A percentile compares a stretch with the other conserved stretches of the same genome.
Conservation (phyloP, 257 asterid species). For the Solanum clarkiae region DNA sequence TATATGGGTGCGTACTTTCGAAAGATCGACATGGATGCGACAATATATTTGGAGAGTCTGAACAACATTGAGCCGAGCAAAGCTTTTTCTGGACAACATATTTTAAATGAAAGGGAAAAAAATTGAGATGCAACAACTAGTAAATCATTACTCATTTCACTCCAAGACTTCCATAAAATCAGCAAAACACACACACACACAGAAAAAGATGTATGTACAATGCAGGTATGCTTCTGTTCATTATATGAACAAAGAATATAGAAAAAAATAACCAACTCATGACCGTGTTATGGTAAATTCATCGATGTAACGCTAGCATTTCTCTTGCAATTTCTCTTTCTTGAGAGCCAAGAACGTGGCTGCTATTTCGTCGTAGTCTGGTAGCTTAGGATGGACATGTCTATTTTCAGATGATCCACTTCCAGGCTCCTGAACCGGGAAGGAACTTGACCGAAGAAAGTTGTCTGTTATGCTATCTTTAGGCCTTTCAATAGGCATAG, state of each 20-base stretch:
- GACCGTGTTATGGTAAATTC: not conserved
- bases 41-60: too few species aligned
- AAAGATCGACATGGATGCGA: too few species aligned
- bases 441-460: slow-evolving; percentile 34
- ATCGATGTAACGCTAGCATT: not conserved
- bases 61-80: too few species aligned
- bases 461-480: slow-evolving; percentile 10
- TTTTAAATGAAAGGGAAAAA: not conserved
- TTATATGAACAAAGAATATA: not conserved
- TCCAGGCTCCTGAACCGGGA: slow-evolving; percentile 15
- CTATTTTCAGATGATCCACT: slow-evolving; percentile 2
- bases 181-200: not conserved
- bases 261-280: not conserved
- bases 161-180: not conserved
- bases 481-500: slow-evolving; percentile 33
- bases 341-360: slow-evolving; percentile 60
- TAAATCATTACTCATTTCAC: not conserved
- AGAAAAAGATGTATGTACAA: not conserved
- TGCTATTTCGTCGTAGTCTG: slow-evolving; percentile 70
- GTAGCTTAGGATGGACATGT: slow-evolving; percentile 87
- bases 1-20: too few species aligned
- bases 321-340: slow-evolving; percentile 22
- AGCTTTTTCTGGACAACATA: not conserved
- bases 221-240: not conserved
- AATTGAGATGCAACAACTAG: not conserved